These are phyloP conservation scores for Trichoderma virens DNA, from an alignment of 495 filamentous ascomycete genomes.

Conservation along the genomic window DNA sequence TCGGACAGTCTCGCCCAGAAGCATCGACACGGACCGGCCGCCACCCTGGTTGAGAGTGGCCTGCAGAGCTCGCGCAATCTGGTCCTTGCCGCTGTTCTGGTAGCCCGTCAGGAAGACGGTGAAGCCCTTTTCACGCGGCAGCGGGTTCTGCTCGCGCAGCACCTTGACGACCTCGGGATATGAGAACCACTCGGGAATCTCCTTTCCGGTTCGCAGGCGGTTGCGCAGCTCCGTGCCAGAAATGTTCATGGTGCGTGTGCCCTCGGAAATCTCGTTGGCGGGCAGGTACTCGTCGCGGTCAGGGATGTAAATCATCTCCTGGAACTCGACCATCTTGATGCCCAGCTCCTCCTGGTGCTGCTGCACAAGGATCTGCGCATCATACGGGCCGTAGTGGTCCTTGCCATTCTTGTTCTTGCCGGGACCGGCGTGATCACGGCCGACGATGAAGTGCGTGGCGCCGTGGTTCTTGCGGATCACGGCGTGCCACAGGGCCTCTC, in stretches of 20 bases:
- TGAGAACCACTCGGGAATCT: conserved; percentile 99
- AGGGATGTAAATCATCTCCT: conserved; percentile 97
- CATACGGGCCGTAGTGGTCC: conserved; percentile 97
- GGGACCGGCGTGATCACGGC: conserved; percentile 93
- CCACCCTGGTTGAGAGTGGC: conserved; percentile 98
- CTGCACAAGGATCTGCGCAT: conserved; percentile 95
- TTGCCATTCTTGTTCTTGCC: conserved; percentile 93
- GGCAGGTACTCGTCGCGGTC: conserved; percentile 95
- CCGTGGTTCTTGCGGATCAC: conserved; percentile 99
- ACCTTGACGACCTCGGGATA: conserved; percentile 98
- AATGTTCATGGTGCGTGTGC: conserved; percentile 89
- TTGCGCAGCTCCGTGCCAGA: conserved; percentile 91
- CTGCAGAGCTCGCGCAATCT: conserved; percentile 89
- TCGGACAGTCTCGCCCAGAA: conserved; percentile 92
- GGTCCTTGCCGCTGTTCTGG: conserved; percentile 93
- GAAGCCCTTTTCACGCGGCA: conserved; percentile 85
- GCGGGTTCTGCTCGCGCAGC: conserved; percentile 87
- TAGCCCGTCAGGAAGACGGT: conserved; percentile 97
- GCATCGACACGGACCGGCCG: conserved; percentile 84
- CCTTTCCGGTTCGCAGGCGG: conserved; percentile 78
- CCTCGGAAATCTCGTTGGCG: conserved; percentile 76
- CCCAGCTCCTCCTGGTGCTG: conserved; percentile 94
- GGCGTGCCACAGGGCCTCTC: conserved; percentile 98
- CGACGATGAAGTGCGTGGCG: conserved; percentile 98
- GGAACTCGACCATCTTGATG: conserved; percentile 98